These are phyloP conservation scores for Ceratobasidium sp. DNA, from an alignment of 1,284 basidiomycete genomes.

Conservation along the genomic window DNA sequence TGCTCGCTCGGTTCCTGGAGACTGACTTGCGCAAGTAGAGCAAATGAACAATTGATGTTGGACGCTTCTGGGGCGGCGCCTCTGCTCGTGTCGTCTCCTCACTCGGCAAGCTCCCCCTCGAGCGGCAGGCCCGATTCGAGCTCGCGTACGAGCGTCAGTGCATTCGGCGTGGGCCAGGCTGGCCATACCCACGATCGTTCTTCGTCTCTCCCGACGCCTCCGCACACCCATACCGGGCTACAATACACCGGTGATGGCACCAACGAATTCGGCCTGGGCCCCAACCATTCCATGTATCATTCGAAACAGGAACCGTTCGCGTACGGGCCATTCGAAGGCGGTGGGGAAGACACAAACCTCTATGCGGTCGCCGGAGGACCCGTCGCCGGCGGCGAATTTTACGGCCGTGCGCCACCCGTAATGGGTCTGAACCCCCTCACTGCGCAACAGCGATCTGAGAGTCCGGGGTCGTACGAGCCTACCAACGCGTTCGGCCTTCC, in stretches of 20 bases:
- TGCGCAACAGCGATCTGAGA: constrained; percentile 25
- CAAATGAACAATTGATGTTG: constrained; percentile 37
- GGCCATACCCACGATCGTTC: constrained; percentile 29
- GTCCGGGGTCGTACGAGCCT: constrained; percentile 27
- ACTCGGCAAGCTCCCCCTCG: constrained; percentile 21
- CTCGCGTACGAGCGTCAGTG: constrained; percentile 35
- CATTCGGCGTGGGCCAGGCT: constrained; percentile 16
- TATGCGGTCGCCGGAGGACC: constrained; percentile 11
- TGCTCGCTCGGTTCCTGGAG: neutral
- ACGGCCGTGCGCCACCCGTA: constrained; percentile 26
- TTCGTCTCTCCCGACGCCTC: constrained; percentile 36
- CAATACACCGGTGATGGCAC: constrained; percentile 23
- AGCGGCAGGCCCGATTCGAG: constrained; percentile 34
- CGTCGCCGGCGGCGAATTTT: constrained; percentile 27
- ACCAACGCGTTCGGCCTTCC: neutral
- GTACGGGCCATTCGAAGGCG: constrained; percentile 21
- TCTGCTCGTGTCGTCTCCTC: constrained; percentile 34
- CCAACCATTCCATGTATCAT: constrained; percentile 19
- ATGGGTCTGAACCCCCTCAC: constrained; percentile 21
- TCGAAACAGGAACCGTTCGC: constrained; percentile 33
- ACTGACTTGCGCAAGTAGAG: neutral
- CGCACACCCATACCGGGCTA: constrained; percentile 35
- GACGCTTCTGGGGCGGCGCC: constrained; percentile 36
- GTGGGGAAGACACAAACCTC: constrained; percentile 6
- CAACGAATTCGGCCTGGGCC: constrained; percentile 22